phyloP scores from a whole-genome alignment of 1,284 basidiomycete genomes.

The Apiotrichum laibachii region DNA sequence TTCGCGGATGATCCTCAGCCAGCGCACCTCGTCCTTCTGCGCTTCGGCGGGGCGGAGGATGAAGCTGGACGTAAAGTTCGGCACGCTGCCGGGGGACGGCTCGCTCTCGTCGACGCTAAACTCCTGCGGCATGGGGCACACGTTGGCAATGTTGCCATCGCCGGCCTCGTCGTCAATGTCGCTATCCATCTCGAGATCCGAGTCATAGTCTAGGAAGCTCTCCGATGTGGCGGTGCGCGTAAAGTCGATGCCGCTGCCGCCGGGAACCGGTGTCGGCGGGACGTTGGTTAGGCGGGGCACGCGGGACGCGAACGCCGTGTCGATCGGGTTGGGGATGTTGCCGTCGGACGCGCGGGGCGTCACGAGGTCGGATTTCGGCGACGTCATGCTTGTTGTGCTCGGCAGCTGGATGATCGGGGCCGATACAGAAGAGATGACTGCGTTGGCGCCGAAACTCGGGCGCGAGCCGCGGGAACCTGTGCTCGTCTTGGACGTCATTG shows the following conservation, averaged over 20 bases:
- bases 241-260: neutral
- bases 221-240: slow-evolving; percentile 7
- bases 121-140: neutral
- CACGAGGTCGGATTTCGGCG: neutral
- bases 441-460: slow-evolving; percentile 9
- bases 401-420: neutral
- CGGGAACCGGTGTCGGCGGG: neutral
- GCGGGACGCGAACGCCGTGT: slow-evolving; percentile 10
- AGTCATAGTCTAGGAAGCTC: slow-evolving; percentile 29
- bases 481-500: neutral
- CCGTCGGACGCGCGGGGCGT: slow-evolving; percentile 1
- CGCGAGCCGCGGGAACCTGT: slow-evolving; percentile 2
- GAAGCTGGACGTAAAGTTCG: slow-evolving; percentile 36
- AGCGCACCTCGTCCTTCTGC: slow-evolving; percentile 47
- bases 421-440: neutral
- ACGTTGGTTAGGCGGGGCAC: slow-evolving; percentile 11
- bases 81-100: slow-evolving; percentile 25
- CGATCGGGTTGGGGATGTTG: slow-evolving; percentile 5
- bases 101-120: slow-evolving; percentile 35
- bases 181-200: slow-evolving; percentile 41
- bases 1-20: slow-evolving; percentile 45
- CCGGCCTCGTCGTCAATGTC: slow-evolving; percentile 33
- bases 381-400: neutral
- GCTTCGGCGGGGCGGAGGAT: slow-evolving; percentile 43
- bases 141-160: neutral